Percentiles rank a stretch among this genome's conserved stretches.
phyloP scores from a whole-genome alignment of 495 filamentous ascomycete species.

The Bacidia gigantensis region DNA sequence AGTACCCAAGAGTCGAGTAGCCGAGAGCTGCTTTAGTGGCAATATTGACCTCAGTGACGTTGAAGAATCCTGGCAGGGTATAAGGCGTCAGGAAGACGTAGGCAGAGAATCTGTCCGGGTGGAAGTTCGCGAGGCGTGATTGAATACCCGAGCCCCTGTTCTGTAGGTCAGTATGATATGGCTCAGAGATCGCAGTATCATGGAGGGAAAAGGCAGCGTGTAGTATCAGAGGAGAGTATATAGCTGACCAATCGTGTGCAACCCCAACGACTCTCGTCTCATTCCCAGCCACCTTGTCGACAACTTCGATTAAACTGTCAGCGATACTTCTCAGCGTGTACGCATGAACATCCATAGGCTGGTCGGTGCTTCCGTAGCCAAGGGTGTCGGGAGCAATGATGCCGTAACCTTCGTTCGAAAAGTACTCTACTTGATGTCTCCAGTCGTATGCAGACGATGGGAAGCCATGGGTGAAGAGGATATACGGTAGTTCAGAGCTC shows the following conservation, averaged over 20 bases:
- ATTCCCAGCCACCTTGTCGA: conserved; percentile 17
- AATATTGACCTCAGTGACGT: conserved; percentile 19
- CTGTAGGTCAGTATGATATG: not conserved
- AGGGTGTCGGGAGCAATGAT: conserved; percentile 32
- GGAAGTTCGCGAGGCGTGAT: conserved; percentile 23
- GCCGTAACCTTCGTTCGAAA: conserved; percentile 24
- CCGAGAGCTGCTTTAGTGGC: conserved; percentile 18
- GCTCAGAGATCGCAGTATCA: no score
- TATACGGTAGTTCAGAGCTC: no score
- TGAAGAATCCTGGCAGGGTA: conserved; percentile 18
- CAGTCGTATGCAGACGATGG: conserved; percentile 27
- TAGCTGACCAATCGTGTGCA: no score
- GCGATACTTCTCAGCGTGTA: conserved; percentile 25
- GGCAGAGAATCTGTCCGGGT: conserved; percentile 16
- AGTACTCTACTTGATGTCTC: conserved; percentile 25
- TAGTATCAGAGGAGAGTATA: no score
- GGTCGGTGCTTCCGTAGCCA: conserved; percentile 30
- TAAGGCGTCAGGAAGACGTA: conserved; percentile 20
- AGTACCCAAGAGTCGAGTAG: conserved; percentile 20
- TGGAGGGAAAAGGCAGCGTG: no score
- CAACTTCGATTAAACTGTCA: conserved; percentile 20
- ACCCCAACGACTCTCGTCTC: conserved; percentile 22
- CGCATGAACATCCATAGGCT: conserved; percentile 20
- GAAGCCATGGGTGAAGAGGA: conserved; percentile 29
- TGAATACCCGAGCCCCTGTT: conserved; percentile 22